phyloP scores from a whole-genome alignment of 805 yeast genomes.

The Nakazawaea molendinolei region DNA sequence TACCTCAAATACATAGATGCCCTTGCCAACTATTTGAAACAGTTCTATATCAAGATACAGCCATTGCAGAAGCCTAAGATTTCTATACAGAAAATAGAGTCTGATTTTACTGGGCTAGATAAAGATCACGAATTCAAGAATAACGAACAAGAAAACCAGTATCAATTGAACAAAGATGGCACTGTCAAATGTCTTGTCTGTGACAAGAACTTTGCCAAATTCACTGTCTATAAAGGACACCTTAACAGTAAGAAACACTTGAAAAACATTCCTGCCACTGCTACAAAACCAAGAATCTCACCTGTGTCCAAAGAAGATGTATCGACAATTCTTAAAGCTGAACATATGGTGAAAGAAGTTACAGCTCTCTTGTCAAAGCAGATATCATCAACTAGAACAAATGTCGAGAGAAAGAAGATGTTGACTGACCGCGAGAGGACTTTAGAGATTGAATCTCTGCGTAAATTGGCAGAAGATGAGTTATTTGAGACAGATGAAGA shows the following conservation, averaged over 20 bases:
- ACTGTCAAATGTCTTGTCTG: constrained; percentile 56
- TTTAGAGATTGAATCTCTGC: constrained; percentile 41
- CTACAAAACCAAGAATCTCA: constrained; percentile 9
- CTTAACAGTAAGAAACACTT: constrained; percentile 69
- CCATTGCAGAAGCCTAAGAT: constrained; percentile 40
- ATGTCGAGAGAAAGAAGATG: constrained; percentile 58
- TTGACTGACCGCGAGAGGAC: constrained; percentile 65
- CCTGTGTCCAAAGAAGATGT: constrained; percentile 7
- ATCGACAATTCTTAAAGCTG: constrained; percentile 5
- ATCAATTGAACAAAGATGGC: constrained; percentile 17
- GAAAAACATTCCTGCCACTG: constrained; percentile 34
- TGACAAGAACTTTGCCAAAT: constrained; percentile 53
- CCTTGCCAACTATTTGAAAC: constrained; percentile 42
- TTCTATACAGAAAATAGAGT: constrained; percentile 20
- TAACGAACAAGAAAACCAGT: constrained; percentile 16
- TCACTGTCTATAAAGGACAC: constrained; percentile 64
- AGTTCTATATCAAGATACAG: constrained; percentile 38
- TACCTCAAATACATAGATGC: constrained; percentile 40
- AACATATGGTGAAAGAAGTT: constrained; percentile 26
- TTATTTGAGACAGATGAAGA: constrained; percentile 23
- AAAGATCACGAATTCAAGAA: constrained; percentile 12
- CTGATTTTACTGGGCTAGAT: constrained; percentile 11
- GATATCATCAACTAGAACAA: constrained; percentile 45
- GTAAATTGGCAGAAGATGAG: constrained; percentile 27
- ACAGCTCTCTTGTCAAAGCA: constrained; percentile 31